Conservation (phyloP, 2,329 filamentous ascomycete species). For the Parastagonospora avenae region DNA sequence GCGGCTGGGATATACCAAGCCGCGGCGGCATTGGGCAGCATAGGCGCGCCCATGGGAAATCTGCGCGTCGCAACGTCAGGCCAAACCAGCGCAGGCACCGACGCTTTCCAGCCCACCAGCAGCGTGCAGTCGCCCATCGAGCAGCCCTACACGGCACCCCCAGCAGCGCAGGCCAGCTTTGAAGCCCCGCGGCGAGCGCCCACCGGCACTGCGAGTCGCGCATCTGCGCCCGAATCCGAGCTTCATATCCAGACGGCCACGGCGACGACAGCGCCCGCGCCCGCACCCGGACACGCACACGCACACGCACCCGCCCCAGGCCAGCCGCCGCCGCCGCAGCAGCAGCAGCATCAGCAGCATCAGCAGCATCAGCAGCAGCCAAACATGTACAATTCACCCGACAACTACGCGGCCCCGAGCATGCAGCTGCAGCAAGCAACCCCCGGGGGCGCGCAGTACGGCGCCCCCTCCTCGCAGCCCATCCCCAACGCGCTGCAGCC, state of each 20-base stretch:
- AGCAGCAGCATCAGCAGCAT: conserved; percentile 37
- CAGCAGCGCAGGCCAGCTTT: conserved; percentile 52
- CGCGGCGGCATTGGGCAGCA: conserved; percentile 53
- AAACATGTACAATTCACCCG: conserved; percentile 56
- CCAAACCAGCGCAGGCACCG: conserved; percentile 51
- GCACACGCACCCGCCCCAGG: background rate
- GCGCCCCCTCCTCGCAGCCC: conserved; percentile 32
- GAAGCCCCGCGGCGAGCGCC: conserved; percentile 57
- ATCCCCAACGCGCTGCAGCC: conserved; percentile 59
- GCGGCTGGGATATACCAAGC: conserved; percentile 53
- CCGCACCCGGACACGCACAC: background rate
- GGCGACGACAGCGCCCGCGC: conserved; percentile 25
- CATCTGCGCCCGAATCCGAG: conserved; percentile 55
- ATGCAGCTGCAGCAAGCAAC: conserved; percentile 65
- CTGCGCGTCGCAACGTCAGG: conserved; percentile 47
- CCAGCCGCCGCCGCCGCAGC: conserved; percentile 15
- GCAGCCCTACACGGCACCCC: conserved; percentile 30
- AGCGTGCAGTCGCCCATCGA: conserved; percentile 23
- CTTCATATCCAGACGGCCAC: conserved; percentile 58
- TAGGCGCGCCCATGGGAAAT: conserved; percentile 52
- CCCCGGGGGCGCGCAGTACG: conserved; percentile 54
- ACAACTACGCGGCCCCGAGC: conserved; percentile 58
- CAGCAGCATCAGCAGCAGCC: conserved; percentile 41
- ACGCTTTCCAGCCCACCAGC: conserved; percentile 48
- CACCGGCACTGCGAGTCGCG: conserved; percentile 42